Base-by-base conservation (phyloP, 2,329 filamentous ascomycete species). In the Paraphoma chrysanthemicola region DNA sequence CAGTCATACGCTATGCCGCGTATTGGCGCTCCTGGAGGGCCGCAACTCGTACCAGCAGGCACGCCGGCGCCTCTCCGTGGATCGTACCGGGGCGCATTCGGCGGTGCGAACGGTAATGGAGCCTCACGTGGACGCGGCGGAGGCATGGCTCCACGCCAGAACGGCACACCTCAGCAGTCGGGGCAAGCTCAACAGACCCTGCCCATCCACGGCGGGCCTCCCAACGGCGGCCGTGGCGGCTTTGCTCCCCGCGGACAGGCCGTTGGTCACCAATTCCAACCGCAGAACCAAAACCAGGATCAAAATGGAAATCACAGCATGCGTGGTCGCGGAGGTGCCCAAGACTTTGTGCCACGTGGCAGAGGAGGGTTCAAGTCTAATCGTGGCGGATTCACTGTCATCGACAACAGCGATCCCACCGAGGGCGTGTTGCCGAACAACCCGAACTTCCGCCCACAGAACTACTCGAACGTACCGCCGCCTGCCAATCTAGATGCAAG, bases 21-120 rank as follows among this genome's bases (percentile, higher is more conserved):
- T 12, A 88, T 84, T 77, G 87, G 87, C 18, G 82, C 81, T 66
- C 85, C 80, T 16, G 77, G 83, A 33, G 83, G 82, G 31, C 82
- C 85, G 12, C 90, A 94, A 74, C 77, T 87, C 58, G 80, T 80
- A 57, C 81, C 85, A 48, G 86, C 86, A 18, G 64, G 74, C 8
- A 69, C 81, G n/a, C 87, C 87, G 53, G 78, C 83, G 14, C 83
- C 86, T n/a, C 77, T 89, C 30, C 78, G 78, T 53, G 84, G 85
- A 16, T 85, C 84, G 16, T 89, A 83, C 77, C 80, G 84, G 42
- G 84, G 85, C 54, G 86, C 85, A 42, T 78, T 86, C 16, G 69
- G 78, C 36, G 84, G 85, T 44, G 76, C 74, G 44, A 67, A 67
- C 46, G 68, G 57, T n/a, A 75, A 75, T 36, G 73, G 38, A 17